Conservation (phyloP, 2,329 filamentous ascomycete genomes). For the Paraphoma chrysanthemicola region DNA sequence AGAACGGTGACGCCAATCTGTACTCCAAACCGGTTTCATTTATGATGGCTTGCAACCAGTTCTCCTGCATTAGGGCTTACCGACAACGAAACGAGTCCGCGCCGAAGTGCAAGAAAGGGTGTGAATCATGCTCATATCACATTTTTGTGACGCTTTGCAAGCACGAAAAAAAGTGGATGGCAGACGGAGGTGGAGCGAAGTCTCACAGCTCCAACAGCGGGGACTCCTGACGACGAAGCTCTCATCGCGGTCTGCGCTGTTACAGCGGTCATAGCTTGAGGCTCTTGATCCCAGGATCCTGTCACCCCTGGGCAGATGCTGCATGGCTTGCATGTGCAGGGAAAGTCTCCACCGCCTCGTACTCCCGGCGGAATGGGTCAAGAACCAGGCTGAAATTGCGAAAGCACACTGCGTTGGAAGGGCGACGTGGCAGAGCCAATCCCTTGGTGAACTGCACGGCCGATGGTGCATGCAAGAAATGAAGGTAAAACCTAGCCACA, state of each 20-base stretch:
- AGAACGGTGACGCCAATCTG: neutral
- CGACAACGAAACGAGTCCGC: neutral
- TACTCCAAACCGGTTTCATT: neutral
- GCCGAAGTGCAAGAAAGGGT: neutral
- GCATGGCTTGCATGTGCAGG: neutral
- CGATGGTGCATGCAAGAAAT: neutral
- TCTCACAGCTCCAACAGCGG: too few species aligned
- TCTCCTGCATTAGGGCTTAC: conserved; percentile 2
- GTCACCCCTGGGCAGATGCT: neutral
- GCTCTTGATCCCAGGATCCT: neutral
- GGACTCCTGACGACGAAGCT: too few species aligned
- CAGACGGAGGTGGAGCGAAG: too few species aligned
- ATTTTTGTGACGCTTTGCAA: neutral
- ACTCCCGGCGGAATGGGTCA: neutral
- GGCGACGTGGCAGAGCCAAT: neutral
- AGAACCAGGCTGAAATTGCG: neutral
- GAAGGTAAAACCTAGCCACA: neutral
- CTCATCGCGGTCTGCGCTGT: too few species aligned
- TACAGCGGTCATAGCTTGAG: neutral
- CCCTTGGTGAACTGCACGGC: neutral
- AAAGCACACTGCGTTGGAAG: neutral
- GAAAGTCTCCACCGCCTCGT: neutral
- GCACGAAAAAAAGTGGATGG: too few species aligned
- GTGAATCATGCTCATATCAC: neutral
- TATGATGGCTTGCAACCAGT: neutral